These are phyloP conservation scores for Diutina sp. DNA, from an alignment of 1,139 yeast genomes.

Conservation along the genomic window DNA sequence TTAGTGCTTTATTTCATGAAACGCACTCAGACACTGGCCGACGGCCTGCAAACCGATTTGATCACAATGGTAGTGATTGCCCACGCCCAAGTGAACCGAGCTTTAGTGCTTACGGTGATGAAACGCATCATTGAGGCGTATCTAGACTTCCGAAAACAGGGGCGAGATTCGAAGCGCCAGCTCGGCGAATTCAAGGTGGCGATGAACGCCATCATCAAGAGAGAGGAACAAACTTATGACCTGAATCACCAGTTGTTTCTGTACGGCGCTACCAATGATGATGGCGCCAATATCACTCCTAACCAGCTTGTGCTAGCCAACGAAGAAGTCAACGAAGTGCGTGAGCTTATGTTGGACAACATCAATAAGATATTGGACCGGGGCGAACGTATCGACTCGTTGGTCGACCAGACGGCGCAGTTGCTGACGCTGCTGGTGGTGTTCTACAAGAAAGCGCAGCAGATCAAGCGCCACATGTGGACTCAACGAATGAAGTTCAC, in stretches of 20 bases:
- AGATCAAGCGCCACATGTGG: slow-evolving; percentile 58
- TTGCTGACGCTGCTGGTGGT: slow-evolving; percentile 57
- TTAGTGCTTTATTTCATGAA: slow-evolving; percentile 38
- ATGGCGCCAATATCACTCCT: slow-evolving; percentile 16
- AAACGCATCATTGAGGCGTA: slow-evolving; percentile 39
- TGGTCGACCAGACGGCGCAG: slow-evolving; percentile 74
- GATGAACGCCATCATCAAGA: slow-evolving; percentile 38
- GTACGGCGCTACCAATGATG: slow-evolving; percentile 17
- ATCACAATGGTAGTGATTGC: slow-evolving; percentile 37
- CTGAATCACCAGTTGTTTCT: slow-evolving; percentile 20
- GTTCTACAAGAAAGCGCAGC: slow-evolving; percentile 61
- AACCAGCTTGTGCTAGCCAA: slow-evolving; percentile 28
- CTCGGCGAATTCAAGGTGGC: slow-evolving; percentile 37
- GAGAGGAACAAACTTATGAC: slow-evolving; percentile 34
- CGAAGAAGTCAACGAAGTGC: slow-evolving; percentile 40
- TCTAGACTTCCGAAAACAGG: slow-evolving; percentile 24
- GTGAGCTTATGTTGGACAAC: slow-evolving; percentile 55
- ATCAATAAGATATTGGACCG: slow-evolving; percentile 60
- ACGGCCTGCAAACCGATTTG: slow-evolving; percentile 32
- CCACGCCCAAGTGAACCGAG: slow-evolving; percentile 28
- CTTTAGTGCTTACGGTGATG: slow-evolving; percentile 32
- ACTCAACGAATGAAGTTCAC: slow-evolving; percentile 39
- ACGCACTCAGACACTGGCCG: slow-evolving; percentile 24
- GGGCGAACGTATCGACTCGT: slow-evolving; percentile 63
- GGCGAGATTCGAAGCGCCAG: slow-evolving; percentile 12